Base-by-base conservation (phyloP, 345 rosid genomes). In the Eucalyptus erythrocorys region DNA sequence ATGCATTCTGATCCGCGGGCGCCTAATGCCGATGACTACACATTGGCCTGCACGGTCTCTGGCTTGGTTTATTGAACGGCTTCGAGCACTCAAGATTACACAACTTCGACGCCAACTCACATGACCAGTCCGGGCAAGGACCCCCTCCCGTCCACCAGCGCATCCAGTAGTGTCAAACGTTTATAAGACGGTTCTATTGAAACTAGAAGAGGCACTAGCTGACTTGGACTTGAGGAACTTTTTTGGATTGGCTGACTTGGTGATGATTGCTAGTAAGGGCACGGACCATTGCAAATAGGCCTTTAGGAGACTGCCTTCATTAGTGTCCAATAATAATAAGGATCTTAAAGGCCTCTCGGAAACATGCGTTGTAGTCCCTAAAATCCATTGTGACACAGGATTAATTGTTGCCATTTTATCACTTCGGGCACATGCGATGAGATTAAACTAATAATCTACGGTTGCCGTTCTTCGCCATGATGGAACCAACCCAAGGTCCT, bases 41-140 rank as follows among this genome's bases (percentile, higher is more conserved):
- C 86, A 1, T 82, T 92, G 79, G 92, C 93, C 40, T 91, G 50
- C 91, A 89, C 91, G 27, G 86, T 93, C n/a, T 90, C 92, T 2
- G 91, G 92, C 15, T 42, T 91, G 50, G 90, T 92, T 13, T 89
- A 85, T 57, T 3, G 15, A 68, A 87, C 91, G 49, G 91, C 93
- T 66, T 89, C 88, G 66, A 68, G 84, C 91, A 90, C 93, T 19
- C 57, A 7, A 19, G 57, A 0, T 51, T 51, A 51, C 57, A 51
- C 24, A 51, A 1, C 24, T 51, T 51, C 24, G 0, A 51, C 10
- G 57, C 57, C 10, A 51, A 51, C 57, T 51, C 24, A 0, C 57
- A 51, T 51, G 57, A 51, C 24, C 0, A 7, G 55, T 19, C 24
- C 0, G 57, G 24, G 57, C 57, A 51, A 51, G 55, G 55, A 51